Base-by-base conservation (phyloP, 2,329 filamentous ascomycete genomes). In the Periconia sp. region DNA sequence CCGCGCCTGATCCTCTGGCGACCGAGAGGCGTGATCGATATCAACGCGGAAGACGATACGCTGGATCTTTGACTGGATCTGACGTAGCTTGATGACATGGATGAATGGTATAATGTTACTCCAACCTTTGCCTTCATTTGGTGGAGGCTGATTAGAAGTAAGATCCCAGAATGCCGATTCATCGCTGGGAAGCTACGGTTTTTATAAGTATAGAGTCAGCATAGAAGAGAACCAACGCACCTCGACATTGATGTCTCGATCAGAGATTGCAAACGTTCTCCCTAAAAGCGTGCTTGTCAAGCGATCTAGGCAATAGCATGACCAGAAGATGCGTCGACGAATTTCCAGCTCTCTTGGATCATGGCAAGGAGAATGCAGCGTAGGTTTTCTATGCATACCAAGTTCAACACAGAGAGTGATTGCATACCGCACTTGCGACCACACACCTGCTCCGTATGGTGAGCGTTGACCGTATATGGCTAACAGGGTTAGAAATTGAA, bases 221-320 rank as follows among this genome's bases (percentile, higher is more conserved):
- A 23, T 19, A n/a, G n/a, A 13, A 16, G 8, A 15, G 13, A 11
- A 35, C 3, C 17, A 6, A 17, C 35, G 11, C 40, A 60, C 58
- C 54, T 63, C 57, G 12, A 61, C 57, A 10, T 61, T 61, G 12
- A 63, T 63, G 18, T 63, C 57, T 5, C 56, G 49, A 23, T 63
- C 57, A 18, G 59, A 51, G 15, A 63, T 63, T 8, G 59, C 59
- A 33, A 63, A 61, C 11, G 57, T 48, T 28, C 57, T 33, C 1
- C 59, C 59, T 18, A 63, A 50, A 4, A 63, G 52, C 11, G 58
- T 54, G 23, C 57, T 61, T 11, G 57, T 61, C 30, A 58, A 36
- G 17, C 59, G 47, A 33, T 63, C 59, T 5, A 63, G 41, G 32
- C 56, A 61, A 23, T 63, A 63, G 24, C 59, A 63, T 8, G 56